Evolutionary conservation across 306 rosid species (phyloP), one percentile per base, ranked within the genome.

Genomic region (Castanospermum australe): DNA sequence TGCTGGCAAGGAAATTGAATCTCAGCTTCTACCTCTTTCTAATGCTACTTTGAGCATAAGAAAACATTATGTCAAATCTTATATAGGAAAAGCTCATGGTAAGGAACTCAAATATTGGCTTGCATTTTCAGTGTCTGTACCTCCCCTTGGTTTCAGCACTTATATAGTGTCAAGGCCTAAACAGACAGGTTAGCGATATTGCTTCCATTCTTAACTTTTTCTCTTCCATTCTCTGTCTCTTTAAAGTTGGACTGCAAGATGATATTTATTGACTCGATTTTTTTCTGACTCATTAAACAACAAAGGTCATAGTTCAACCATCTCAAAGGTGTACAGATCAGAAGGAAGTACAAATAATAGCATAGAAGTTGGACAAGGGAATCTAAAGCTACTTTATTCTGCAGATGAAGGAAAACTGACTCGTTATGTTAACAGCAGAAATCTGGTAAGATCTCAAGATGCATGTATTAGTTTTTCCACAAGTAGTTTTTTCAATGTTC

Each of bases 141-240:
- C 97, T 18, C 95, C 98, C 61, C 91, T 93, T 83, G 96, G 97
- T 79, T 93, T 91, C 90, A 91, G 86, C 84, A 87, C 91, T 59
- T 93, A 93, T 78, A 67, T 66, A 25, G 82, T 93, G 67, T 88
- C 92, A 54, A 85, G 71, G 66, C 71, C 84, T 61, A 82, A 50
- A 71, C 76, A 81, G 59, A 69, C 76, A 65, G 51, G 91, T 84
- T 83, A 48, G 68, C 50, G 73, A 69, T 74, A 48, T 38, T 79
- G 63, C 70, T 69, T 83, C 69, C 22, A 8, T 50, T 76, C 32
- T 47, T 69, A 39, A 36, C 56, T 60, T 68, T 56, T 33, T 65
- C 51, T 64, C 11, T 66, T 36, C 47, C 22, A 0, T 17, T 52
- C 75, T 78, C 21, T 48, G 22, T 51, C 57, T 22, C 59, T 83